Evolutionary conservation across 2,329 filamentous ascomycete genomes (phyloP).

Genomic region (Microsporum audouinii): DNA sequence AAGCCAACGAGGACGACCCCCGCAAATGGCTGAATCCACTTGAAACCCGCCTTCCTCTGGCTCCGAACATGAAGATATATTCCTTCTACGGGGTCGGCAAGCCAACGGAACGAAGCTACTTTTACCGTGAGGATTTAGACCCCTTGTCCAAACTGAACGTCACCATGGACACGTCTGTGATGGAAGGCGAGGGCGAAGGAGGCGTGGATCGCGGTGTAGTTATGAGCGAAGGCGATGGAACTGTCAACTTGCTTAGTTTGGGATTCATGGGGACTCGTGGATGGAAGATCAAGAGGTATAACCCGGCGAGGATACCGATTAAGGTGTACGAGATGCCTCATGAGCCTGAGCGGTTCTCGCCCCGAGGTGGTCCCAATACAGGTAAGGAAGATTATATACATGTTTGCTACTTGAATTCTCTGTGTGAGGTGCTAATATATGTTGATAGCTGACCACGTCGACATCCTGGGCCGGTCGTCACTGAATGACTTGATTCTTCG

Average conservation of each 20-base stretch:
- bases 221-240: slow-evolving; percentile 91
- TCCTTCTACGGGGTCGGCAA: slow-evolving; percentile 96
- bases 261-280: slow-evolving; percentile 97
- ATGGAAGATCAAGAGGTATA: slow-evolving; percentile 89
- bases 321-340: slow-evolving; percentile 93
- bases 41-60: slow-evolving; percentile 76
- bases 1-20: slow-evolving; percentile 64
- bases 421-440: neutral
- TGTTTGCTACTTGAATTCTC: neutral
- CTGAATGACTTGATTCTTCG: slow-evolving; percentile 83
- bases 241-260: slow-evolving; percentile 78
- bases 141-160: slow-evolving; percentile 45
- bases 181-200: slow-evolving; percentile 24
- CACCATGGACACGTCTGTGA: slow-evolving; percentile 43
- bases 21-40: slow-evolving; percentile 92
- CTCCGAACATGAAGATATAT: slow-evolving; percentile 84
- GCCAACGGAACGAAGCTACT: slow-evolving; percentile 84
- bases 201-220: slow-evolving; percentile 73
- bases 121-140: slow-evolving; percentile 65
- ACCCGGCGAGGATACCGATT: slow-evolving; percentile 69
- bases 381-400: slow-evolving; percentile 28
- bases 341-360: slow-evolving; percentile 84
- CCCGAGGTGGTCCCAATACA: slow-evolving; percentile 58
- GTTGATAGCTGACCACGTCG: slow-evolving; percentile 77
- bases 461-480: slow-evolving; percentile 79